phyloP scores from a whole-genome alignment of 1,284 basidiomycete genomes.

The Ganoderma resinaceum region DNA sequence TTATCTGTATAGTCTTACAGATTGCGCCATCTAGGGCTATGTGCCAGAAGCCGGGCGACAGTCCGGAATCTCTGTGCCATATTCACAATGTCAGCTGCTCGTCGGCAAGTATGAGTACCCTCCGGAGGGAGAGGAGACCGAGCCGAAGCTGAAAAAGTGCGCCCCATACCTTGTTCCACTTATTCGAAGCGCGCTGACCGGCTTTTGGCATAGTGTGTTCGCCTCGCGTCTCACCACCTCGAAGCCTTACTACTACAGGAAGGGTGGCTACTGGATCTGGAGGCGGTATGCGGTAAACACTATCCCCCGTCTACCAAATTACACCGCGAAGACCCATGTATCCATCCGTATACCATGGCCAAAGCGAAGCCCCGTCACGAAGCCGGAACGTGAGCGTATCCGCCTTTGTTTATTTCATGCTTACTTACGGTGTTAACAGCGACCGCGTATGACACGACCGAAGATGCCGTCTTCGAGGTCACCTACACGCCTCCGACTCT shows the following conservation, averaged over 20 bases:
- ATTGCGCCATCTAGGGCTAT: constrained; percentile 2
- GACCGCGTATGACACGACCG: constrained; percentile 62
- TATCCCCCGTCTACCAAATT: constrained; percentile 60
- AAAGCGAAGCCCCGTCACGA: constrained; percentile 47
- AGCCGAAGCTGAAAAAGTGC: constrained; percentile 54
- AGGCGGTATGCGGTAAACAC: constrained; percentile 72
- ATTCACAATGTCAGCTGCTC: constrained; percentile 79
- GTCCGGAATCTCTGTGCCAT: constrained; percentile 64
- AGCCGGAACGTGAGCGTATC: constrained; percentile 54
- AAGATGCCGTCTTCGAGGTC: constrained; percentile 62
- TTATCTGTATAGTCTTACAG: not conserved
- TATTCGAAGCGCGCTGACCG: not conserved
- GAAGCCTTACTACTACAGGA: constrained; percentile 61
- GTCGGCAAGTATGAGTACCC: constrained; percentile 71
- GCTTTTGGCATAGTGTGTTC: constrained; percentile 67
- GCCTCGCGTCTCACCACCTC: constrained; percentile 72
- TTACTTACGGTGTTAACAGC: constrained; percentile 44
- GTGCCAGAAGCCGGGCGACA: constrained; percentile 39
- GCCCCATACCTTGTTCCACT: constrained; percentile 32
- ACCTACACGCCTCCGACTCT: constrained; percentile 72
- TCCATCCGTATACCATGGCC: constrained; percentile 73
- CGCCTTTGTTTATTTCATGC: constrained; percentile 12
- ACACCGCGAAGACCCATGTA: constrained; percentile 44
- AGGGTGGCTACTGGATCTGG: constrained; percentile 62
- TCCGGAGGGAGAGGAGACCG: constrained; percentile 49